Conservation (phyloP, 129 eudicot species). For the Saposhnikovia divaricata region DNA sequence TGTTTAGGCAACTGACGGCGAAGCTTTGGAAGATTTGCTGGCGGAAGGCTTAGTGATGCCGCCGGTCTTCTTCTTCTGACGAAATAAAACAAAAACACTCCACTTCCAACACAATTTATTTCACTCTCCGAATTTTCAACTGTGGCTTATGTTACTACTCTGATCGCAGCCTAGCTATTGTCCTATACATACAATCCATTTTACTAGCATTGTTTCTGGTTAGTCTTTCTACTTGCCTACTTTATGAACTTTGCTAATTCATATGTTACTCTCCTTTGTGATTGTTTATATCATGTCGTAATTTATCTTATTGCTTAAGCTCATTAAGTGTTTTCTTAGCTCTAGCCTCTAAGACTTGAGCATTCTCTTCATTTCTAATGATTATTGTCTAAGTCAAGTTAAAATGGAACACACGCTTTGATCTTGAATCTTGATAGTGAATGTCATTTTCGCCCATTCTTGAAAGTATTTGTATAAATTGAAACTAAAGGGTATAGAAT, state of each 20-base stretch:
- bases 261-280: neutral
- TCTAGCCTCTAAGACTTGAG: neutral
- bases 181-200: neutral
- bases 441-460: neutral
- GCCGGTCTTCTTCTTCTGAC: slow-evolving; percentile 49
- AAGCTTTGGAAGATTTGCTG: slow-evolving; percentile 21
- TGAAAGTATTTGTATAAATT: neutral
- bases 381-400: no score
- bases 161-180: neutral
- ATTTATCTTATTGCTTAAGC: neutral
- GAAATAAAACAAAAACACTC: neutral
- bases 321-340: neutral
- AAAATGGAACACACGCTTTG: neutral
- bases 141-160: neutral
- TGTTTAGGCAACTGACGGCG: slow-evolving; percentile 8
- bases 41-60: slow-evolving; percentile 28
- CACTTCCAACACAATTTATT: neutral
- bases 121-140: neutral
- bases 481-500: neutral
- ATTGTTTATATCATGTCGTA: neutral
- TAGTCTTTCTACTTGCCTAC: neutral
- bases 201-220: neutral
- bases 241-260: neutral
- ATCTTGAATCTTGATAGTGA: neutral
- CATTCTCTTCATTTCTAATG: neutral